Conservation (phyloP, 2,329 filamentous ascomycete species). For the Lecanicillium sp. region DNA sequence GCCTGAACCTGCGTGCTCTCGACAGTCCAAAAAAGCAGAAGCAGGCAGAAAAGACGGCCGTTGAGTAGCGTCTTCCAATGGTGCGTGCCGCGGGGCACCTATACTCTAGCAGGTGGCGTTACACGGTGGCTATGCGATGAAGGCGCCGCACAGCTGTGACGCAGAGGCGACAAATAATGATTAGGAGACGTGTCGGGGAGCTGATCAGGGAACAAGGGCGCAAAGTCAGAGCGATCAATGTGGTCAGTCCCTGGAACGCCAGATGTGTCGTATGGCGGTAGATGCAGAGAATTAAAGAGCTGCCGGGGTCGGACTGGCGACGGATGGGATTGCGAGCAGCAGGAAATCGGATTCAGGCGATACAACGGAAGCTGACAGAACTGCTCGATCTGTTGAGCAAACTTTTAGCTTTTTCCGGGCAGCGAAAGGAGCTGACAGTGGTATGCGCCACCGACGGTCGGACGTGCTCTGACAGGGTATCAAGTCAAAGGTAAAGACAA, state of each 20-base stretch:
- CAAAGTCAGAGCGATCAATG: too few species aligned
- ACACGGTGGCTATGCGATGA: conserved; percentile 11
- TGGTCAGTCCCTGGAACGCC: too few species aligned
- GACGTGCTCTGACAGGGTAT: neutral
- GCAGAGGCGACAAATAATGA: too few species aligned
- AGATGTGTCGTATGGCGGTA: neutral
- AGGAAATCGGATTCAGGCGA: neutral
- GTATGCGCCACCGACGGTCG: neutral
- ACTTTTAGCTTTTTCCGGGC: neutral
- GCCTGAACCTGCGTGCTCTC: neutral
- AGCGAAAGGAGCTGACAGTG: conserved; percentile 4
- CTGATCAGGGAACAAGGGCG: neutral
- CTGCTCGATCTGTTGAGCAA: neutral
- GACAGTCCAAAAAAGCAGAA: conserved; percentile 6
- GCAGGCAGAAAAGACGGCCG: conserved; percentile 1
- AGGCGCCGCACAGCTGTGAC: conserved; percentile 1
- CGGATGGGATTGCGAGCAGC: neutral
- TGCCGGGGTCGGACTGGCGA: neutral
- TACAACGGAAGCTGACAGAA: neutral
- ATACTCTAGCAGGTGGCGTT: conserved; percentile 6
- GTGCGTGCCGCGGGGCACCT: conserved; percentile 5
- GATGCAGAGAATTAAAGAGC: neutral
- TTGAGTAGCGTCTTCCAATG: conserved; percentile 1
- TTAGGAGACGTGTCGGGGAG: neutral
- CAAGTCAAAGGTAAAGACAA: too few species aligned